phyloP scores from a whole-genome alignment of 768 basidiomycete species.

The Boletus fagicola region DNA sequence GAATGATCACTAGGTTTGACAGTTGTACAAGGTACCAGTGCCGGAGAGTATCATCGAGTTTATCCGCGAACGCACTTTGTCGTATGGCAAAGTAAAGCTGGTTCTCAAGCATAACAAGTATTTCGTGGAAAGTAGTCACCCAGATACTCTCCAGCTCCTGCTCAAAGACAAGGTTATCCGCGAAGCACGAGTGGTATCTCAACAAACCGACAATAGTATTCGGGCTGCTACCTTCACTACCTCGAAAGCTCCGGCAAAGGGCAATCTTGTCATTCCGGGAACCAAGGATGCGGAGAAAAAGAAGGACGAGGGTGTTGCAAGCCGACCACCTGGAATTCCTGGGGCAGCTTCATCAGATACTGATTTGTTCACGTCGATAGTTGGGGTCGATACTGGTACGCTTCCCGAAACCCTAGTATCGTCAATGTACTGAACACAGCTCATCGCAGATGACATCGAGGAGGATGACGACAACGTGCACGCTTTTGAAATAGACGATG shows the following conservation, averaged over 20 bases:
- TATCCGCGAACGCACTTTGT: constrained; percentile 90
- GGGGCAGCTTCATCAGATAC: constrained; percentile 48
- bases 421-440: background rate
- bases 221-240: constrained; percentile 76
- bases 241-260: constrained; percentile 77
- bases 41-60: constrained; percentile 82
- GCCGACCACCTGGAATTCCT: constrained; percentile 28
- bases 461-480: constrained; percentile 98
- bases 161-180: constrained; percentile 85
- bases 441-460: constrained; percentile 79
- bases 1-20: constrained; percentile 7
- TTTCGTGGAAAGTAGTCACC: constrained; percentile 93
- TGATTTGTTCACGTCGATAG: constrained; percentile 93
- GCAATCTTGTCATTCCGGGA: constrained; percentile 83
- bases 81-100: constrained; percentile 97
- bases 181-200: constrained; percentile 75
- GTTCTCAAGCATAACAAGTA: constrained; percentile 98
- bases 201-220: constrained; percentile 69
- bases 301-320: constrained; percentile 53
- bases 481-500: constrained; percentile 93
- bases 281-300: constrained; percentile 73
- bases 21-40: constrained; percentile 71
- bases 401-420: constrained; percentile 2
- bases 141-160: constrained; percentile 85
- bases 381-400: constrained; percentile 86